Base-by-base conservation (phyloP, 1,139 yeast species). In the Protomyces lactucae-debilis region DNA sequence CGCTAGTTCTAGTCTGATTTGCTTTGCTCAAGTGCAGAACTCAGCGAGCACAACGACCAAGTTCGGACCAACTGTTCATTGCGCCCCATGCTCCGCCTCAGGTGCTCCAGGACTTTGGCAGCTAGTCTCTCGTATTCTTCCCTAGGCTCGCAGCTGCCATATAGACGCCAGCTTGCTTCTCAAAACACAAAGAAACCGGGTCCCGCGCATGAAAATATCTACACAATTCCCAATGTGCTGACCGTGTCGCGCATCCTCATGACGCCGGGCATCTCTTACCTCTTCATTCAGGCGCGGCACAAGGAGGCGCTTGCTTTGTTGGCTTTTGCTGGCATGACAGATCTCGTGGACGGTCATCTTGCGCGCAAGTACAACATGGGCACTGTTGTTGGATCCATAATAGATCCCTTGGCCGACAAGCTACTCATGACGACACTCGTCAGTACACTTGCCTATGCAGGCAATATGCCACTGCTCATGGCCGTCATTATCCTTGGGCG, bases 391-490 rank as follows among this genome's bases (percentile, higher is more conserved):
- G 99, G 99, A 0, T 87, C 97, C 0, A 86, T 95, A 23, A 78
- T 95, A 53, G 99, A 95, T 72, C 99, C 99, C 0, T 81, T 91
- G 78, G 99, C 99, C 0, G 99, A 95, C 73, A 95, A 95, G 74
- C 79, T 89, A 25, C 78, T 95, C 55, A 90, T 95, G 97, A 83
- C 95, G 52, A 84, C 88, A 0, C 84, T 96, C 64, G 91, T 98
- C 0, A 79, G 86, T 0, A 85, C 96, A 61, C 77, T 93, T 66
- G 85, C 95, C 1, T 83, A 84, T 45, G 80, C 85, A 0, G 84
- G 87, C 2, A 83, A 85, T 21, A 69, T 78, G 57, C 78, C 81
- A 4, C 66, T 61, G 83, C 88, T 73, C 95, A 77, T 93, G 61
- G 97, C 96, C 0, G 75, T 78, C 0, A 70, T 90, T 18, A 91